Conservation (phyloP, 164 flowering plant genomes). For the Echeveria elegans region DNA sequence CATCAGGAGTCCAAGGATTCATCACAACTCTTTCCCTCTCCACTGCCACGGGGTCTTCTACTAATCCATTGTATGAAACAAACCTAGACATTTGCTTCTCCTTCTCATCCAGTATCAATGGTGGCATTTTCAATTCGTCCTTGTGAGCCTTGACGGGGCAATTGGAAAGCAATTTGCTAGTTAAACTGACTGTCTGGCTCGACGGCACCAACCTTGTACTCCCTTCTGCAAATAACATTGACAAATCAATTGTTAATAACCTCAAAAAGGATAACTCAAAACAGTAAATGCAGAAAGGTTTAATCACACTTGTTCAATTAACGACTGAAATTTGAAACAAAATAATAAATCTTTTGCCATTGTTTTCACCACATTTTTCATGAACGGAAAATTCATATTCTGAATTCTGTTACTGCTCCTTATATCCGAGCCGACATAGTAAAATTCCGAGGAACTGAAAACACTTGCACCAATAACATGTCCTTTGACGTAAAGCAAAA, state of each 20-base stretch:
- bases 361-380: too few species aligned
- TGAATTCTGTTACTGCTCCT: not conserved
- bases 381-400: not conserved
- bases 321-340: not conserved
- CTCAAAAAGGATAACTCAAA: not conserved
- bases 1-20: slow-evolving; percentile 82
- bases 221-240: slow-evolving; percentile 33
- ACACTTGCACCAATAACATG: too few species aligned
- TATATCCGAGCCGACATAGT: not conserved
- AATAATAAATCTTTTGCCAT: too few species aligned
- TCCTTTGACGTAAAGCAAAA: too few species aligned
- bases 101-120: slow-evolving; percentile 56
- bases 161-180: slow-evolving; percentile 57
- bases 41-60: slow-evolving; percentile 74
- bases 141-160: slow-evolving; percentile 36
- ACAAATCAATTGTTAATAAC: not conserved
- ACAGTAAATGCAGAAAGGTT: not conserved
- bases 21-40: slow-evolving; percentile 75
- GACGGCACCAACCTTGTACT: slow-evolving; percentile 29
- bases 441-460: too few species aligned
- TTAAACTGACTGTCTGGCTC: slow-evolving; percentile 8
- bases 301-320: too few species aligned
- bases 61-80: slow-evolving; percentile 68
- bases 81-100: slow-evolving; percentile 53
- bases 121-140: slow-evolving; percentile 62